Base-by-base conservation (phyloP, 2,329 filamentous ascomycete genomes). In the Colletotrichum siamense region DNA sequence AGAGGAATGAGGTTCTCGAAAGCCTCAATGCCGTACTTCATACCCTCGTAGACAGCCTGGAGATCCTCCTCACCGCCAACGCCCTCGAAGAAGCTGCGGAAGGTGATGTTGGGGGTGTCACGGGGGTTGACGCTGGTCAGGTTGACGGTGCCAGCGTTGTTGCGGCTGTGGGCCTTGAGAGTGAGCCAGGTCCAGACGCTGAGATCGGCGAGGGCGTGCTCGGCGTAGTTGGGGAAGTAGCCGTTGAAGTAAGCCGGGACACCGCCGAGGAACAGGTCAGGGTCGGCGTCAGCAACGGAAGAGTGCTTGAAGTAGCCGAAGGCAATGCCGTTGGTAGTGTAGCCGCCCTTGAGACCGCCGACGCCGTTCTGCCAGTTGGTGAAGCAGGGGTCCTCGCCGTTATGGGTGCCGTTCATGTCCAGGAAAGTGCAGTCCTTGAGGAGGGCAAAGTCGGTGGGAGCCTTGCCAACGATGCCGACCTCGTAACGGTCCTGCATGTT, bases 21-120 rank as follows among this genome's bases (percentile, higher is more conserved):
- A 9, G 84, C 83, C 15, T 86, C 81, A n/a, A 89, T 88, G 1
- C 86, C 82, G 39, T 88, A 86, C 71, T 86, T 78, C 77, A 91
- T 82, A 7, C 86, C 89, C 76, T 92, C 89, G 26, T 79, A 75
- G 8, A 86, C 80, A 22, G 85, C 85, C 72, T 83, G 80, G 2
- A 88, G 80, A 63, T 88, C 85, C 80, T 89, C 84, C 16, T 87
- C 87, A 8, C 87, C 86, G 4, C 89, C 88, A 22, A 59, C 9
- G 24, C 87, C 81, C 18, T 84, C 85, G 86, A 87, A 92, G 8
- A 71, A 24, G 80, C 88, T 91, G 79, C 90, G 90, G 84, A 92
- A 92, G 81, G 89, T 88, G 80, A 93, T 93, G 30, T 89, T 83
- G 0, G 93, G 93, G 16, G 89, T 88, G 71, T 94, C 93, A 3